Evolutionary conservation across 495 filamentous ascomycete genomes (phyloP), one percentile per base, ranked within the genome.

Genomic region (Clohesyomyces aquaticus): DNA sequence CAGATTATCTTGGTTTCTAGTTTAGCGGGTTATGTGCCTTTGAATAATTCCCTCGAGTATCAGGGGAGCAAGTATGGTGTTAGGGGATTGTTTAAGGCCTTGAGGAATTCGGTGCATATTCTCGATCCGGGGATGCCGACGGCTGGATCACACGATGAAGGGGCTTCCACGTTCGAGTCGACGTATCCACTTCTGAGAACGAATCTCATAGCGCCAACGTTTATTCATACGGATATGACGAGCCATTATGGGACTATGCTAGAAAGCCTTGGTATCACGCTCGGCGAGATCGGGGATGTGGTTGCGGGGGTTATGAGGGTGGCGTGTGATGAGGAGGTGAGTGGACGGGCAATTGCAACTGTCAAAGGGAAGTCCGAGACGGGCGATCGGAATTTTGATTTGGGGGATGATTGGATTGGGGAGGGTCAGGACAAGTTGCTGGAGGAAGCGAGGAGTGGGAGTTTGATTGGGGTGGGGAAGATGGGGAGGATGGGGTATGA

Each of bases 141-240:
- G n/a, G n/a, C n/a, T n/a, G n/a, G n/a, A n/a, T n/a, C n/a, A n/a
- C n/a, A n/a, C n/a, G n/a, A n/a, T n/a, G n/a, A n/a, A n/a, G n/a
- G n/a, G n/a, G n/a, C n/a, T n/a, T n/a, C n/a, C n/a, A n/a, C n/a
- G n/a, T n/a, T n/a, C n/a, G n/a, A n/a, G n/a, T n/a, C n/a, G n/a
- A n/a, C n/a, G 14, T 38, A 38, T 14, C 32, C 32, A 6, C n/a
- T 45, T 18, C 41, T 68, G 18, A 52, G 65, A 10, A 61, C 59
- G 1, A 68, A 68, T 50, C 54, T 68, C 16, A 29, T 68, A 19
- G 47, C 46, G n/a, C 65, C 65, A 2, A 63, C 50, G 29, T 63
- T 63, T 42, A 63, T 68, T 32, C 16, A 51, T 1, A 63, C 65
- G 25, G 18, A 38, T 9, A 61, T 68, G 59, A 61, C 59, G 4